Evolutionary conservation across 2,329 filamentous ascomycete genomes (phyloP), one percentile per base, ranked within the genome.

Genomic region (Dothideomycetes sp.): DNA sequence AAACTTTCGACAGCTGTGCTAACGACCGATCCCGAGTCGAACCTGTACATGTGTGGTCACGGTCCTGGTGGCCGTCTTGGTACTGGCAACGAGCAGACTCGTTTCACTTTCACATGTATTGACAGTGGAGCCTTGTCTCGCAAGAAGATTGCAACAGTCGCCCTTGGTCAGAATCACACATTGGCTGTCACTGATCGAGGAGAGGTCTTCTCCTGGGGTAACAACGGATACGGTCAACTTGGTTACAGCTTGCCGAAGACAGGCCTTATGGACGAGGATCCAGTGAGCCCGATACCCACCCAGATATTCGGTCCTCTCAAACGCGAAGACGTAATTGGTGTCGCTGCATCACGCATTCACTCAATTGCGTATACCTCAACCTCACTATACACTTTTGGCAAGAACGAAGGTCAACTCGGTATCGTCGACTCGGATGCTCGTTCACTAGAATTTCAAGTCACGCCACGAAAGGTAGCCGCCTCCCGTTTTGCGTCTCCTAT

Each of bases 171-270:
- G 56, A 91, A 94, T 50, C 91, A 98, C 58, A 84, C 83, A 3
- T 70, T 98, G 58, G 89, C 86, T 1, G 68, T 96, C 5, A 83
- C 84, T 3, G 79, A 79, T n/a, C 73, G 80, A 39, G 89, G 91
- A n/a, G 85, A 93, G 50, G 76, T 94, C 5, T 94, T 85, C 69
- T 91, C 86, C 1, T 98, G 91, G 91, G 91, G 91, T 6, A 84
- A 82, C 49, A 96, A 95, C 53, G 78, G 73, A 6, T 80, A 77
- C 56, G 86, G 82, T 1, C 89, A 96, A 57, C 71, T 98, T 11
- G 91, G 91, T 4, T 96, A 94, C 58, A 66, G 73, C 13, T 67
- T 94, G 12, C 85, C 87, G 1, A 70, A 70, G 47, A 73, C 80
- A 2, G 61, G 68, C 7, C 71, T 77, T 49, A 74, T 76, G 39